Evolutionary conservation across 768 basidiomycete genomes (phyloP), one percentile per base, ranked within the genome.

Genomic region (Strobilomyces confusus): DNA sequence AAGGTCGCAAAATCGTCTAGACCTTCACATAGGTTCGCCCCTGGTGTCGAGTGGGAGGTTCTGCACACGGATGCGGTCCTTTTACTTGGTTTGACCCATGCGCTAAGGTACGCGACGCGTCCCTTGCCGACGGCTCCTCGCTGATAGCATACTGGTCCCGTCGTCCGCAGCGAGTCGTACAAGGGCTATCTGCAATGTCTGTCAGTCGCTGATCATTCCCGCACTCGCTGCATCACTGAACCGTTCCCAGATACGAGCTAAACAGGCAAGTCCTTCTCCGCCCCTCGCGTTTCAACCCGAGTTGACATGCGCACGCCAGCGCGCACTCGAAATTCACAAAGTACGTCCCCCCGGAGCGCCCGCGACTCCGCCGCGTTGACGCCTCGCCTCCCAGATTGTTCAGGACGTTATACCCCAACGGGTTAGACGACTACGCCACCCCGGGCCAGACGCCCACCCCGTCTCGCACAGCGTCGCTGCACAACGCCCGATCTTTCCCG

Each of bases 101-200:
- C 84, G 9, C 68, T 90, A 37, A 83, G 81, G 87, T 87, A 58
- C 20, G 78, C 13, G 8, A 29, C 14, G 22, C 34, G 7, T 26
- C 50, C 12, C 34, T 23, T 36, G 36, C 29, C 33, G 48, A 26
- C 53, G 3, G 43, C 52, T 22, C 19, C n/a, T 50, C 5, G 1
- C 41, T 66, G 48, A 58, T 23, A 1, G 26, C 26, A 8, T 23
- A 1, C 30, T n/a, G n/a, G 29, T 37, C 12, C 9, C 9, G 13
- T 44, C n/a, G 19, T 33, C 34, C 44, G 23, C 48, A 88, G 86
- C 51, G 88, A 90, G 69, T 82, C 83, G 2, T 89, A 89, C 66
- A 82, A 80, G 75, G 89, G 88, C 32, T 90, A 90, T 64, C 60
- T 89, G 9, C 87, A 89, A 59, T 89, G 87, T 73, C 75, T 89